Percentiles rank a stretch among this genome's conserved stretches.
Evolutionary conservation across 148 eudicot genomes (phyloP).

Genomic region (Diospyros lotus): DNA sequence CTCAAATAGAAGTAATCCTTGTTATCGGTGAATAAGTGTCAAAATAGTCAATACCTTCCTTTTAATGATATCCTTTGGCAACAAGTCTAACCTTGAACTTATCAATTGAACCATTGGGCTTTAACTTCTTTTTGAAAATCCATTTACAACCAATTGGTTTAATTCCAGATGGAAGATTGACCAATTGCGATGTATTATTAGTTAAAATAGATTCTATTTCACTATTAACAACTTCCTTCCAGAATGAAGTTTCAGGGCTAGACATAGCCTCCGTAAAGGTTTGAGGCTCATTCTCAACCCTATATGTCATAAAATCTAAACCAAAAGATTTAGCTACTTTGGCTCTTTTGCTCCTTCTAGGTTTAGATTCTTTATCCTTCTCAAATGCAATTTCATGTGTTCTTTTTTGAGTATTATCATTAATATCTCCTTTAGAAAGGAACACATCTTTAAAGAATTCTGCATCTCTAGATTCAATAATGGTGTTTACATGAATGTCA

Average conservation of each 20-base stretch:
- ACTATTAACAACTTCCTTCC: background rate
- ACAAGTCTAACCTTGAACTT: background rate
- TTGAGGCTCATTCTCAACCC: background rate
- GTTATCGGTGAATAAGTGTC: background rate
- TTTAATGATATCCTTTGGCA: background rate
- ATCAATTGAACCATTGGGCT: background rate
- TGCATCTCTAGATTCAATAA: background rate
- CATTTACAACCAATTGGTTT: too few relatives aligned
- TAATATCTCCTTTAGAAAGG: background rate
- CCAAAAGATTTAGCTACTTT: background rate
- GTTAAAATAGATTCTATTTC: background rate
- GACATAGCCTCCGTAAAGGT: background rate
- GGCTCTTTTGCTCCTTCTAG: background rate
- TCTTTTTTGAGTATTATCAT: background rate
- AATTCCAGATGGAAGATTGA: too few relatives aligned
- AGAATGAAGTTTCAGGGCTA: background rate
- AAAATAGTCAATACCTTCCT: background rate
- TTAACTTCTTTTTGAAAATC: too few relatives aligned
- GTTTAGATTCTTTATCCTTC: background rate
- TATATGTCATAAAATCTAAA: background rate
- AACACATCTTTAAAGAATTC: background rate
- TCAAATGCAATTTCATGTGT: background rate
- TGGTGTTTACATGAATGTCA: background rate
- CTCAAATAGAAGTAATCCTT: background rate
- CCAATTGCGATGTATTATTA: background rate